Evolutionary conservation across 345 rosid species (phyloP).

Genomic region (Boechera stricta): DNA sequence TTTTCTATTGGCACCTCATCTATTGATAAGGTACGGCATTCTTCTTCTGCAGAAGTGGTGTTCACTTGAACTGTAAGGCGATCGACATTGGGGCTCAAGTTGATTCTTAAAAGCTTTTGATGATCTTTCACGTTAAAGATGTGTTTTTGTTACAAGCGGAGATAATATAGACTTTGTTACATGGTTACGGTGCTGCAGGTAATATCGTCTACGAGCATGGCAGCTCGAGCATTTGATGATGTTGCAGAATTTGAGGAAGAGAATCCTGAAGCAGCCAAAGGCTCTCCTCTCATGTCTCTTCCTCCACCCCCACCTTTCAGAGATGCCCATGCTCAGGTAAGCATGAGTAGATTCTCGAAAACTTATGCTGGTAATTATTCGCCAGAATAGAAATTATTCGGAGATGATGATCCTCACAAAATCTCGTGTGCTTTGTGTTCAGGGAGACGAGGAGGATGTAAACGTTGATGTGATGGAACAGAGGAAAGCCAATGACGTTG

Average conservation of each 20-base stretch:
- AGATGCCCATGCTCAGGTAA: conserved; percentile 50
- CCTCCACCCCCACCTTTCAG: conserved; percentile 54
- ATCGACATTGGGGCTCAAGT: not conserved
- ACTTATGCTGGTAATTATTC: not conserved
- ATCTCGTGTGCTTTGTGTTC: not conserved
- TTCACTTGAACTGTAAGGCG: conserved; percentile 4
- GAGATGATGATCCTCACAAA: not conserved
- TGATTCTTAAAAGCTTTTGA: not conserved
- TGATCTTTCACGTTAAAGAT: conserved; percentile 5
- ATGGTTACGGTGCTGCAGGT: conserved; percentile 28
- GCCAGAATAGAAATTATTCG: too few species aligned
- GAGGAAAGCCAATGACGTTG: conserved; percentile 37
- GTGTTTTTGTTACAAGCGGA: conserved; percentile 1
- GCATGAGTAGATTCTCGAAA: conserved; percentile 14
- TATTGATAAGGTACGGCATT: conserved; percentile 57
- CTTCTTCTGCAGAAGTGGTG: not conserved
- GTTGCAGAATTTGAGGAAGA: conserved; percentile 60
- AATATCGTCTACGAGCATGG: conserved; percentile 72
- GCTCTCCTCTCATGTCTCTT: conserved; percentile 53
- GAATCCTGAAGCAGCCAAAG: conserved; percentile 50
- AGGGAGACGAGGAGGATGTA: conserved; percentile 53
- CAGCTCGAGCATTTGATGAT: conserved; percentile 64
- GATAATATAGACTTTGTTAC: conserved; percentile 4
- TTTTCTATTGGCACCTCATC: conserved; percentile 47
- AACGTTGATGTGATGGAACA: conserved; percentile 41